Base-by-base conservation (phyloP, 2,329 filamentous ascomycete species). In the Dactylonectria estremocensis region DNA sequence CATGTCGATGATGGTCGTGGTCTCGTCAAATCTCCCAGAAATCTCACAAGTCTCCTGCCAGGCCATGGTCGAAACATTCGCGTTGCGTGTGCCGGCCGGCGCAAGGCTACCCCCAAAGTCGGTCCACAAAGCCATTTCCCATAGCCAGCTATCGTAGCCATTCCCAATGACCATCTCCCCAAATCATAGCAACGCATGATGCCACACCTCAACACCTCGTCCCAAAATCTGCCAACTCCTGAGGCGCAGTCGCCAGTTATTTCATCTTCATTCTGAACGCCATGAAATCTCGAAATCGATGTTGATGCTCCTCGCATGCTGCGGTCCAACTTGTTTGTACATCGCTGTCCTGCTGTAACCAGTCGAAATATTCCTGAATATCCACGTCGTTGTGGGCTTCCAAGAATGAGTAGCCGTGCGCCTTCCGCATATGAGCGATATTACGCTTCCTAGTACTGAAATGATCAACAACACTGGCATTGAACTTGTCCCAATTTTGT, bases 301-400 rank as follows among this genome's bases (percentile, higher is more conserved):
- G 78, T 64, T 88, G 85, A 75, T 95, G 92, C 67, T 85, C 85
- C 49, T 89, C 86, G 67, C 87, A 89, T 8, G 88, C 88, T 9
- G 85, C 78, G 33, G 81, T 80, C 91, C 92, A 94, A 63, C 87
- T 85, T 74, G 84, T 84, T 63, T 90, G 83, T 5, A 93, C 88
- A 54, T 84, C 82, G 69, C 89, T 86, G 75, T 95, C 92, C 78
- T 93, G 88, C 70, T 88, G 86, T 62, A 92, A 80, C 77, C 88
- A 89, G 43, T 81, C 81, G 65, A 89, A 78, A 76, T 94, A 94
- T 62, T 87, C 85, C 16, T 83, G 77, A 24, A 91, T 83, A 0
- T 87, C 89, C 1, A 72, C 69, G 45, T 86, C 81, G 24, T 85
- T 78, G 1, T 78, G 77, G 9, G 79, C 74, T 33, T 81, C 80